phyloP scores from a whole-genome alignment of 208 protist species.

The Acanthamoeba healyi region DNA sequence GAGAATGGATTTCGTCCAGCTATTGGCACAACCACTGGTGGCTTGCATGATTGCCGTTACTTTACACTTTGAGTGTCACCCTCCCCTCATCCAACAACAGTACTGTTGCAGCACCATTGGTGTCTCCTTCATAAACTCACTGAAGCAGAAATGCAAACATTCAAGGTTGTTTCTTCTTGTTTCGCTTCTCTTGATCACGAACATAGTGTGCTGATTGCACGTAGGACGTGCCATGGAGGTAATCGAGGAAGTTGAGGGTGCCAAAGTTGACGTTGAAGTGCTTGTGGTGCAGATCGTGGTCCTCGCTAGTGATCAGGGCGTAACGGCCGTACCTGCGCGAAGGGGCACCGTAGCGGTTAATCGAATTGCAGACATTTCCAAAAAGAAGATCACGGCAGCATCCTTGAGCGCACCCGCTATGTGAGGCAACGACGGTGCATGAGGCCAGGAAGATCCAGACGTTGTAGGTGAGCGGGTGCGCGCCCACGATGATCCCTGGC shows the following conservation, averaged over 20 bases:
- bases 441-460: conserved; percentile 14
- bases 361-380: background rate
- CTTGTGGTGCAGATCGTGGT: conserved; percentile 33
- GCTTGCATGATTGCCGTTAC: too few relatives aligned
- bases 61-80: too few relatives aligned
- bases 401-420: background rate
- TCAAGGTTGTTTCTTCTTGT: background rate
- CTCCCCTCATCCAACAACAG: too few relatives aligned
- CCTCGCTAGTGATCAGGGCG: background rate
- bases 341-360: background rate
- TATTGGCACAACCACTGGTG: too few relatives aligned
- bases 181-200: background rate
- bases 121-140: too few relatives aligned
- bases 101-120: too few relatives aligned
- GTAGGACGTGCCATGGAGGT: conserved; percentile 20
- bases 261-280: conserved; percentile 57
- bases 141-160: too few relatives aligned
- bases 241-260: background rate
- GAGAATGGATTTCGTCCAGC: too few relatives aligned
- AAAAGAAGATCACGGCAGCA: too few relatives aligned
- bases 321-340: background rate
- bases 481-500: background rate
- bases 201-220: background rate
- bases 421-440: conserved; percentile 15
- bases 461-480: background rate